A percentile compares a stretch with the other conserved stretches of the same genome.
These are phyloP conservation scores for Debaryomyces coudertii DNA, from an alignment of 1,139 yeast species.

Conservation along the genomic window DNA sequence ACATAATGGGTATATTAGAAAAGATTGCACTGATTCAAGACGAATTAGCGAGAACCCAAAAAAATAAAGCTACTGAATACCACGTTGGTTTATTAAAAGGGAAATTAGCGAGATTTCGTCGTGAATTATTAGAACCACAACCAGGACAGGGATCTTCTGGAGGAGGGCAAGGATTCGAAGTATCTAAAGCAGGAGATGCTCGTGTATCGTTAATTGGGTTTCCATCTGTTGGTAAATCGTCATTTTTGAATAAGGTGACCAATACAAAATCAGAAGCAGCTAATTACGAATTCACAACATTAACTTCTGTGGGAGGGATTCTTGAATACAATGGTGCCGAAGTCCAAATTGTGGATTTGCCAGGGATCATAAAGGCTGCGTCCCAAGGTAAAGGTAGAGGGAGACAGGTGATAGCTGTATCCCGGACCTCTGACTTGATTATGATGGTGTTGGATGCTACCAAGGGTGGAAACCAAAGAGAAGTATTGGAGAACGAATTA, in stretches of 20 bases:
- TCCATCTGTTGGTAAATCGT: conserved; percentile 97
- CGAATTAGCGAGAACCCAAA: conserved; percentile 93
- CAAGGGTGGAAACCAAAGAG: conserved; percentile 85
- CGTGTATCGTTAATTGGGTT: conserved; percentile 94
- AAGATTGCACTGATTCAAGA: conserved; percentile 89
- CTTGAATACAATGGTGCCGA: conserved; percentile 95
- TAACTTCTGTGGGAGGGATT: conserved; percentile 96
- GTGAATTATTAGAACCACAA: conserved; percentile 89
- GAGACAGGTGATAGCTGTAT: conserved; percentile 93
- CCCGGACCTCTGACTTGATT: conserved; percentile 90
- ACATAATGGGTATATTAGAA: conserved; percentile 48
- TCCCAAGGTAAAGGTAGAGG: conserved; percentile 98
- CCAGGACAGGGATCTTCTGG: conserved; percentile 70
- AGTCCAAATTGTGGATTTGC: conserved; percentile 92
- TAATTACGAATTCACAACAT: conserved; percentile 90
- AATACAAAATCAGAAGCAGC: conserved; percentile 95
- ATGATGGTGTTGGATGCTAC: conserved; percentile 96
- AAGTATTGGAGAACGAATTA: conserved; percentile 82
- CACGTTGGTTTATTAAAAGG: conserved; percentile 94
- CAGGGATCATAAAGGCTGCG: conserved; percentile 97
- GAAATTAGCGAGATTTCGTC: conserved; percentile 89
- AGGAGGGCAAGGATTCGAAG: conserved; percentile 91
- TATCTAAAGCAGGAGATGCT: conserved; percentile 94
- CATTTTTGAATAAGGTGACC: conserved; percentile 83
- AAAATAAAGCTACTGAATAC: conserved; percentile 97